Base-by-base conservation (phyloP, 2,329 filamentous ascomycete genomes). In the Arthrobotrys sphaeroides region DNA sequence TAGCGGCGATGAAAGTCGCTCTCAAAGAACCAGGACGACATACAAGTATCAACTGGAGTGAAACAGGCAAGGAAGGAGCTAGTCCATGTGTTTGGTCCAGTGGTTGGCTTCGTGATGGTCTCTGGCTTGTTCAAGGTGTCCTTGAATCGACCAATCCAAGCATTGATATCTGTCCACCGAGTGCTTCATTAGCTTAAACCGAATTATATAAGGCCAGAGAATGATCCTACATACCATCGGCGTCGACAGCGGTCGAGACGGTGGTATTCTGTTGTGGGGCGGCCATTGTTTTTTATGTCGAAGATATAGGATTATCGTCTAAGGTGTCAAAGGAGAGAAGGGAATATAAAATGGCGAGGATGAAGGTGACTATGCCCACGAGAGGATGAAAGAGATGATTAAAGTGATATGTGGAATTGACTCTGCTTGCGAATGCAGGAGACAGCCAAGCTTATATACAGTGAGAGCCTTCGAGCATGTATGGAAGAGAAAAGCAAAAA, bases 81-180 rank as follows among this genome's bases (percentile, higher is more conserved):
- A 24, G 65, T 10, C 73, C 73, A 69, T 12, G 18, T 70, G 26
- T 70, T 70, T 24, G 73, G 65, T 31, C 73, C 73, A 26, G 73
- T 74, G n/a, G 70, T 74, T 26, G 73, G 73, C 49, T 70, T 70
- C 31, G 73, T 76, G 49, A 76, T 70, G 6, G 59, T 70, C 24
- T 76, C 73, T n/a, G 73, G 73, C 65, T 76, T 76, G 57, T 69
- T 70, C 36, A 76, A 45, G 38, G 66, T 70, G n/a, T 76, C 73
- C 33, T 70, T 69, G 60, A 76, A 65, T 20, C 73, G 73, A 18
- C 53, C 59, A 36, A 76, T 76, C 73, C 73, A 76, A 13, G 49
- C 57, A 38, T 69, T 76, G 51, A 76, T 59, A 66, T 76, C 70
- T 73, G 16, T 62, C 36, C 24, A 12, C 33, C 6, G 10, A 24